Evolutionary conservation across 306 rosid genomes (phyloP).

Genomic region (Quercus rubra): DNA sequence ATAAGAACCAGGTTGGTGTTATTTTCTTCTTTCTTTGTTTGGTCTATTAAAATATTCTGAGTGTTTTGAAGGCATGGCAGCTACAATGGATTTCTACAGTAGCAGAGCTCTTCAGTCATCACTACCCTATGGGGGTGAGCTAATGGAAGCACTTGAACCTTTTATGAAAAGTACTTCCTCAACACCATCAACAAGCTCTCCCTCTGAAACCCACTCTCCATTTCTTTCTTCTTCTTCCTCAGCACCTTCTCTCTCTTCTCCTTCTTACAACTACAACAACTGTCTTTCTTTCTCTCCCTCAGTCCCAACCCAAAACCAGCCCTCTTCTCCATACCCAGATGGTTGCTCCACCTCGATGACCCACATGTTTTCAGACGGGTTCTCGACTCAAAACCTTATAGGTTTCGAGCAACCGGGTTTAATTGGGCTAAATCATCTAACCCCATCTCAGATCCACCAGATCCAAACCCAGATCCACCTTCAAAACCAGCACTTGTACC

Average conservation of each 20-base stretch:
- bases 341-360: constrained; percentile 38
- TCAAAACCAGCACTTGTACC: constrained; percentile 26
- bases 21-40: neutral
- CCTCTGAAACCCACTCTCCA: constrained; percentile 9
- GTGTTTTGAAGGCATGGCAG: constrained; percentile 47
- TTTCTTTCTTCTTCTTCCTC: constrained; percentile 28
- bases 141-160: constrained; percentile 98
- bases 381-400: constrained; percentile 25
- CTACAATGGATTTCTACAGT: constrained; percentile 70
- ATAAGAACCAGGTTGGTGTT: constrained; percentile 48
- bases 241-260: constrained; percentile 21
- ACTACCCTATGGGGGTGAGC: constrained; percentile 69
- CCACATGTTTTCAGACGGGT: constrained; percentile 46
- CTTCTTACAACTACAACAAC: neutral
- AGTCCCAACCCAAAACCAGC: constrained; percentile 22
- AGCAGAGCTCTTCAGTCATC: constrained; percentile 50
- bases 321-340: constrained; percentile 26
- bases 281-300: constrained; percentile 24
- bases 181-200: constrained; percentile 3
- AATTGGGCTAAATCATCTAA: constrained; percentile 61
- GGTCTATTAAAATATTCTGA: neutral
- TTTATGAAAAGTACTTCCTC: constrained; percentile 81
- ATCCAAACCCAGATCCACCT: constrained; percentile 65
- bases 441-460: constrained; percentile 69
- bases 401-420: constrained; percentile 49